Base-by-base conservation (phyloP, 495 filamentous ascomycete species). In the Paragyromitra xinjiangensis region DNA sequence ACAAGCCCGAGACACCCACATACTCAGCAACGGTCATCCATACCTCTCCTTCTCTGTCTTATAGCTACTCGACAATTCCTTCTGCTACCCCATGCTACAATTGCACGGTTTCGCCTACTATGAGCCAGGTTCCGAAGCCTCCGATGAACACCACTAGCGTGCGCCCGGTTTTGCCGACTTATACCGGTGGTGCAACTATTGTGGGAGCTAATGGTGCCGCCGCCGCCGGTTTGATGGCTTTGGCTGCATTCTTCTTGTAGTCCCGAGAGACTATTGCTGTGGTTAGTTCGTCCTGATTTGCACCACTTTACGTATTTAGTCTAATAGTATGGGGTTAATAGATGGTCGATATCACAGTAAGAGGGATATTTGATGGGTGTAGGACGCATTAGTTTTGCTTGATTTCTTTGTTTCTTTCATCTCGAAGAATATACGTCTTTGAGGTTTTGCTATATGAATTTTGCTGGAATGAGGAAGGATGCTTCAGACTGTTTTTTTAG, bases 161-260 rank as follows among this genome's bases (percentile, higher is more conserved):
- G 42, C 48, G 45, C 40, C 48, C 77, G 1, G 16, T 61, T 3
- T 11, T 64, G 65, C 77, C 77, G 9, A 65, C 61, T 14, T 78
- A 65, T 40, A 78, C 77, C 45, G 77, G 77, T 3, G 77, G 73
- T 1, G 77, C 77, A 37, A 55, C 51, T 16, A 42, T 48, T 40
- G 29, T 78, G 11, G 73, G 73, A 8, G 73, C 22, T 2, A 77
- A 71, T 48, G 67, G 73, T 16, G 73, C 48, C 2, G 68, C 56
- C 1, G 73, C 67, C 1, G 65, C n/a, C 0, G 73, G 73, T 6
- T 1, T 78, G 58, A 64, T 78, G 51, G 26, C 48, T 19, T 50
- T 71, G 51, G 77, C 65, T 3, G 74, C 24, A 2, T 65, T 78
- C 12, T 59, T 78, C 34, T 64, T 78, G 50, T 78, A 71, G 34